Evolutionary conservation across 176 grass and related monocot genomes (phyloP), one percentile per base, ranked within the genome.

Genomic region (Paspalum vaginatum): DNA sequence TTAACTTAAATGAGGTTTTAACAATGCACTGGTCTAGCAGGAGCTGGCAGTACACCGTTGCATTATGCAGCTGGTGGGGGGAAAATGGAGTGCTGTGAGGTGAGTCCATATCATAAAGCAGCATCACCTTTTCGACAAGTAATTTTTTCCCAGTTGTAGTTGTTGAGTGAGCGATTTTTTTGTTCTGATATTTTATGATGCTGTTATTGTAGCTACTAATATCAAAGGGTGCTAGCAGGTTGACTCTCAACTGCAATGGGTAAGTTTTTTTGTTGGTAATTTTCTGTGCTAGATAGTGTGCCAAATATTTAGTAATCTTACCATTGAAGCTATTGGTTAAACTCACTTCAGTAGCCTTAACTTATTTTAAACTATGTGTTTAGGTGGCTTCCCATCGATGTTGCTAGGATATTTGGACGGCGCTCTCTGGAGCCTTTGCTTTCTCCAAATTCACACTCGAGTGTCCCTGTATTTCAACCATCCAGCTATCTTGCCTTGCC

Each of bases 161-260:
- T 78, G 18, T 72, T 0, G 7, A 48, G 7, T 51, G 5, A 15
- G 52, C 50, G 52, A 22, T 68, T 78, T 12, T 49, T 66, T 79
- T 42, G 9, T 74, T 84, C 51, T 84, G 26, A 73, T 74, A 76
- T 71, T 17, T 65, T 9, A 48, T 56, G 26, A 41, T 87, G 61
- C 45, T 61, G 39, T 69, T 73, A 53, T 26, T 82, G 39, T 82
- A 99, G 96, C 69, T 99, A 75, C 88, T 99, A 81, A 77, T 99
- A 81, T 88, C 92, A 27, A 95, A 83, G 86, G 95, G 95, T 78
- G 90, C 90, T 81, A 98, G 92, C 74, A 98, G 79, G 79, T 68
- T 93, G 90, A 89, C 92, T 53, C 87, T 95, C 47, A 98, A 98
- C 75, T 98, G 95, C 79, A 98, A 93, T 75, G 92, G 95, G 95